These are phyloP conservation scores for Coemansia sp. DNA, from an alignment of 192 early-diverging fungal genomes.

Conservation along the genomic window DNA sequence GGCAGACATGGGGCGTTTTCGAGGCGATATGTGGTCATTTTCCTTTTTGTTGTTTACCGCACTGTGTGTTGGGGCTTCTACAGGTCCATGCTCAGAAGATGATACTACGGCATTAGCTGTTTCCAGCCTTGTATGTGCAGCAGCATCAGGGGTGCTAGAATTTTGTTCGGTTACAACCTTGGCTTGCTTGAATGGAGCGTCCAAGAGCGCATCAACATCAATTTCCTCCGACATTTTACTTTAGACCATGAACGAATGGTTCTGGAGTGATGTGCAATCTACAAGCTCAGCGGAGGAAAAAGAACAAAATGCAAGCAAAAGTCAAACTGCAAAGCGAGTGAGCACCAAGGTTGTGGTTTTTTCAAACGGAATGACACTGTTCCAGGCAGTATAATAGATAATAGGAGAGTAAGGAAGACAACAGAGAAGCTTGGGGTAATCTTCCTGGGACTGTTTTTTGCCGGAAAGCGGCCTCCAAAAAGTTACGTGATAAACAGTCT, in stretches of 20 bases:
- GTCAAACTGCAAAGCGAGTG: background rate
- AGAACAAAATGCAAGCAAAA: background rate
- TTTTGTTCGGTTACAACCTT: slow-evolving; percentile 27
- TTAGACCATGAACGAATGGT: too few species aligned
- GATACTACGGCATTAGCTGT: slow-evolving; percentile 15
- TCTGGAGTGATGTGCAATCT: slow-evolving; percentile 5
- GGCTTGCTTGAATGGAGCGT: slow-evolving; percentile 31
- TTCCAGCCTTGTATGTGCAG: slow-evolving; percentile 18
- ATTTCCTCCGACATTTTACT: slow-evolving; percentile 24
- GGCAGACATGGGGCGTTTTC: background rate
- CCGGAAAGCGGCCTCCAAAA: background rate
- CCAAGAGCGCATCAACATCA: slow-evolving; percentile 35
- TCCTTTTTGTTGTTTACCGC: background rate
- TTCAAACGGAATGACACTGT: background rate
- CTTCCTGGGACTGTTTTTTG: background rate
- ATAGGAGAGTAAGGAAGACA: background rate
- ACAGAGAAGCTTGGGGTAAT: background rate
- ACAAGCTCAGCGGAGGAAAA: background rate
- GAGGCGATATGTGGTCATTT: background rate
- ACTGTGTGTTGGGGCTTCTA: slow-evolving; percentile 13
- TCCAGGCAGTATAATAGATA: background rate
- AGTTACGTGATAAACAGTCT: background rate
- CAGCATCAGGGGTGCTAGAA: background rate
- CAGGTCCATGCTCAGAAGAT: slow-evolving; percentile 12
- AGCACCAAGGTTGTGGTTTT: background rate